phyloP scores from a whole-genome alignment of 768 basidiomycete genomes.

The Pleurotus eryngii region DNA sequence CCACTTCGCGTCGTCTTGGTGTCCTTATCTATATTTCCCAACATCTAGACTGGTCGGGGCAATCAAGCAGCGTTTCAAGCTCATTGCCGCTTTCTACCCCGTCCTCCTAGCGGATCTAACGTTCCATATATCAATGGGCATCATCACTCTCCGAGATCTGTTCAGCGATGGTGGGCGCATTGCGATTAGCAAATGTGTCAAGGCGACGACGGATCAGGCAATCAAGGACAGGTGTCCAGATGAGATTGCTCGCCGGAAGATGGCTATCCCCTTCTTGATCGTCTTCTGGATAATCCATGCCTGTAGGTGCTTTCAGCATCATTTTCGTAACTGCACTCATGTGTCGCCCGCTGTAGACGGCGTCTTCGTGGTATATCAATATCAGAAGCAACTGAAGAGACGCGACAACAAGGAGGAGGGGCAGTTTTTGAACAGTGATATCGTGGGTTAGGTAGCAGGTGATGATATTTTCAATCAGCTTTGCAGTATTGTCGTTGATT shows the following conservation, averaged over 20 bases:
- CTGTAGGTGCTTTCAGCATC: neutral
- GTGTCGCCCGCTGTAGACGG: neutral
- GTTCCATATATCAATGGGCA: conserved; percentile 6
- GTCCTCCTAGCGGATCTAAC: neutral
- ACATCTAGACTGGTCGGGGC: neutral
- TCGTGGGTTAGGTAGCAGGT: too few relatives aligned
- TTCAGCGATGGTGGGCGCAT: conserved; percentile 1
- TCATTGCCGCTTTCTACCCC: conserved; percentile 4
- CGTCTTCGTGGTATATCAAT: conserved; percentile 5
- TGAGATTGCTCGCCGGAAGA: neutral
- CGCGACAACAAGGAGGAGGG: conserved; percentile 7
- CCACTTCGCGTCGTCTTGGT: neutral
- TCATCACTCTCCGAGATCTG: conserved; percentile 4
- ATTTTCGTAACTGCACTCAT: neutral
- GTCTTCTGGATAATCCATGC: conserved; percentile 4
- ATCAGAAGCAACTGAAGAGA: conserved; percentile 4
- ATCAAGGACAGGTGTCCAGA: neutral
- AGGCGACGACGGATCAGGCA: conserved; percentile 2
- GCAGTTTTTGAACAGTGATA: neutral
- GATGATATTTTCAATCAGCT: too few relatives aligned
- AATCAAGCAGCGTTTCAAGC: conserved; percentile 1
- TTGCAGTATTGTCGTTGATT: too few relatives aligned
- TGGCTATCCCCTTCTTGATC: conserved; percentile 4
- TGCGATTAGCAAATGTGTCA: conserved; percentile 2
- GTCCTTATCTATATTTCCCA: neutral